Conservation (phyloP, 768 basidiomycete genomes). For the Leucosporidium creatinivorum region DNA sequence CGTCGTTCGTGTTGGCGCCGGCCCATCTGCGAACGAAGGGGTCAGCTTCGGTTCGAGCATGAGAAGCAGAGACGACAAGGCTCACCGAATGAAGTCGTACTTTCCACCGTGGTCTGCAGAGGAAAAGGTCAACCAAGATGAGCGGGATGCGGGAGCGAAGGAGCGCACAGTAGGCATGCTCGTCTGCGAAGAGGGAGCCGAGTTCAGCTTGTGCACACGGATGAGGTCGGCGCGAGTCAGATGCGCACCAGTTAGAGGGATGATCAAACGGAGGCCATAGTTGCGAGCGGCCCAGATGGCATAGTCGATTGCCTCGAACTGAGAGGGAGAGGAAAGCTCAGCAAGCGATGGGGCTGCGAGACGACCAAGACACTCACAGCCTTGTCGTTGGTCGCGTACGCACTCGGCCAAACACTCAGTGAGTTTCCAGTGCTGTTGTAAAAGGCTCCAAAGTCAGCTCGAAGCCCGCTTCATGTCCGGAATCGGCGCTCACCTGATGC, state of each 20-base stretch:
- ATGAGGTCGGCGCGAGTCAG: background rate
- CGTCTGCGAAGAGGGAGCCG: conserved; percentile 5
- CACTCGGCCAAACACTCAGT: conserved; percentile 25
- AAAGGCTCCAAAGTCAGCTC: background rate
- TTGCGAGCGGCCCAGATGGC: conserved; percentile 31
- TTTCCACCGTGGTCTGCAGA: conserved; percentile 40
- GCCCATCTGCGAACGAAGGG: conserved; percentile 33
- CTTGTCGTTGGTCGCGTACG: too few relatives aligned
- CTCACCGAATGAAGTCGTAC: conserved; percentile 39
- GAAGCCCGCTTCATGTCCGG: fast-evolving
- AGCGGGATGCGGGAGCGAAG: too few relatives aligned
- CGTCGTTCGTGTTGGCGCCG: conserved; percentile 36
- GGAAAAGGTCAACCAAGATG: background rate
- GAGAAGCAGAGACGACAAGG: conserved; percentile 4
- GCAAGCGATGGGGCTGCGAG: background rate
- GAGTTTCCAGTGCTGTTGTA: conserved; percentile 23
- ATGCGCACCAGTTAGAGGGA: conserved; percentile 30
- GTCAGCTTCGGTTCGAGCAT: background rate
- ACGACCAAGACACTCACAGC: background rate
- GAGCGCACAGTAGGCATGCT: conserved; percentile 29
- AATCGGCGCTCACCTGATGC: conserved; percentile 22
- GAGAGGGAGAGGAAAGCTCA: background rate
- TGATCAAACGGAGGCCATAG: conserved; percentile 32
- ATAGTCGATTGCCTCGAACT: conserved; percentile 34
- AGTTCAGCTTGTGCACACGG: background rate